Conservation (phyloP, 1,139 yeast species). For the Magnusiomyces ingens region DNA sequence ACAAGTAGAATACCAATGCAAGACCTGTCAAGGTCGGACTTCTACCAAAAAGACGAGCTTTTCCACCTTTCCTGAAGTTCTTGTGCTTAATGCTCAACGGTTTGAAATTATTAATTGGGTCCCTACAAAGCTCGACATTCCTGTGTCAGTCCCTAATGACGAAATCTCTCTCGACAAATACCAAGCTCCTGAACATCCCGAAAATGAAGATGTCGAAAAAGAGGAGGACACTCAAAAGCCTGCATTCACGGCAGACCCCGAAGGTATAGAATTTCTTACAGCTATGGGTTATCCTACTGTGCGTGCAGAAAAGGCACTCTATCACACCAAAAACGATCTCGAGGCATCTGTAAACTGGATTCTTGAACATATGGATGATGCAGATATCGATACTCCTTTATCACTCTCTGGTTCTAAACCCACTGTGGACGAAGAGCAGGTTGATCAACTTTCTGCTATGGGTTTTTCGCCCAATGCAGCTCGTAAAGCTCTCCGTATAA, state of each 20-base stretch:
- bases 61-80: slow-evolving; percentile 59
- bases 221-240: slow-evolving; percentile 29
- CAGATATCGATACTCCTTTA: slow-evolving; percentile 64
- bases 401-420: slow-evolving; percentile 15
- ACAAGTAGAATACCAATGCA: slow-evolving; percentile 61
- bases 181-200: slow-evolving; percentile 34
- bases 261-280: slow-evolving; percentile 47
- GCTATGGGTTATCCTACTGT: slow-evolving; percentile 85
- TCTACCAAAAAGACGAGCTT: slow-evolving; percentile 48
- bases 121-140: slow-evolving; percentile 75
- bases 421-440: slow-evolving; percentile 33
- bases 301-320: slow-evolving; percentile 61
- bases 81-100: slow-evolving; percentile 69
- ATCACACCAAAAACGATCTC: slow-evolving; percentile 55
- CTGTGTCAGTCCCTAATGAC: slow-evolving; percentile 52
- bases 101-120: slow-evolving; percentile 85
- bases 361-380: slow-evolving; percentile 80
- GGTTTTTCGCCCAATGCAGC: slow-evolving; percentile 66
- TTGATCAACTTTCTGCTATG: slow-evolving; percentile 58
- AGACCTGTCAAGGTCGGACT: slow-evolving; percentile 40
- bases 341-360: slow-evolving; percentile 81
- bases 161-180: slow-evolving; percentile 36
- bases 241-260: slow-evolving; percentile 50
- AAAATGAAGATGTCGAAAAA: slow-evolving; percentile 40
- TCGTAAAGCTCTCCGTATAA: slow-evolving; percentile 58